These are phyloP conservation scores for Suillus sp. DNA, from an alignment of 768 basidiomycete species.

Conservation along the genomic window DNA sequence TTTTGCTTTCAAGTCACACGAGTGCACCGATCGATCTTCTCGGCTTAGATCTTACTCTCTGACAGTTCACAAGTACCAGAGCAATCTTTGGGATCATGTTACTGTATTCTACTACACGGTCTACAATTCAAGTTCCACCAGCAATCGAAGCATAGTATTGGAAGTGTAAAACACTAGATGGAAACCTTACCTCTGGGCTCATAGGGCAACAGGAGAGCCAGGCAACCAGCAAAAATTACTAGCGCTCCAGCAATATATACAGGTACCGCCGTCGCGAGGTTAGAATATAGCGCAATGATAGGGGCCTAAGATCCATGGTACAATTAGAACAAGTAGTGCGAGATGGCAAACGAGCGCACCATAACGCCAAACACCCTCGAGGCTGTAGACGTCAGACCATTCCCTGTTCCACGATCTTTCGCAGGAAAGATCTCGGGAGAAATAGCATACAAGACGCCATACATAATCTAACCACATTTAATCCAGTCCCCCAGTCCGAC, in stretches of 20 bases:
- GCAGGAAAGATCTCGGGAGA: conserved; percentile 73
- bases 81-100: background rate
- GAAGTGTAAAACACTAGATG: conserved; percentile 40
- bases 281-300: conserved; percentile 69
- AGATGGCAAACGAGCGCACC: conserved; percentile 39
- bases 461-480: conserved; percentile 56
- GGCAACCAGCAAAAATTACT: conserved; percentile 57
- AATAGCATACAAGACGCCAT: conserved; percentile 71
- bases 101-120: background rate
- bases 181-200: conserved; percentile 77
- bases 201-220: conserved; percentile 68
- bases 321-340: background rate
- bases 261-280: conserved; percentile 63
- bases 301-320: conserved; percentile 50
- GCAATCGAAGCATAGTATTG: background rate
- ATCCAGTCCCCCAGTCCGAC: background rate
- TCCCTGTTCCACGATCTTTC: conserved; percentile 74
- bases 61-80: background rate
- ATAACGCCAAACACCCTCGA: conserved; percentile 69
- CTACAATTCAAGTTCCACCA: background rate
- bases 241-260: conserved; percentile 73
- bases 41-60: background rate
- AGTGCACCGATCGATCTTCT: background rate
- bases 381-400: conserved; percentile 61
- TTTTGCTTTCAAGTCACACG: background rate